Conservation (phyloP, 2,329 filamentous ascomycete species). For the Fusarium stilboides region DNA sequence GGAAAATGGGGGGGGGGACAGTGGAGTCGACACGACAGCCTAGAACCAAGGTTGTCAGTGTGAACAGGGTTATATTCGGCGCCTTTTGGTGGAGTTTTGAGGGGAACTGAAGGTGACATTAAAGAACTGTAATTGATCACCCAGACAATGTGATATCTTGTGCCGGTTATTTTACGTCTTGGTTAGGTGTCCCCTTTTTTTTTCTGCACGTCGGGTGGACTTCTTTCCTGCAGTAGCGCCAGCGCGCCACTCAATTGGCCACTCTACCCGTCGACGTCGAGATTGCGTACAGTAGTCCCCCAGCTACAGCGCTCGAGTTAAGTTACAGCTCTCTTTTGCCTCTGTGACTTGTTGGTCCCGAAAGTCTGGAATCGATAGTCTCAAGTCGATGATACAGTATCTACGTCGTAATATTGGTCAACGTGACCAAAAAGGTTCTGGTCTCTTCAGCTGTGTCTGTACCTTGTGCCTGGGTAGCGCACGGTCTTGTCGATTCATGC, state of each 20-base stretch:
- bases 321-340: constrained; percentile 1
- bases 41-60: constrained; percentile 7
- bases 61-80: constrained; percentile 14
- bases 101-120: neutral
- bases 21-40: neutral
- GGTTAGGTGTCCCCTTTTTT: constrained; percentile 23
- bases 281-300: constrained; percentile 14
- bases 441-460: too few species aligned
- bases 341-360: constrained; percentile 3
- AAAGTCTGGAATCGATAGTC: constrained; percentile 15
- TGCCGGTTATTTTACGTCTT: neutral
- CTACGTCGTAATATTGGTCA: constrained; percentile 4
- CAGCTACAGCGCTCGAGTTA: neutral
- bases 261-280: constrained; percentile 4
- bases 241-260: constrained; percentile 21
- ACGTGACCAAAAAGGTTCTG: neutral
- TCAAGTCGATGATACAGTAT: constrained; percentile 2
- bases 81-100: neutral
- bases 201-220: constrained; percentile 13
- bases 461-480: neutral
- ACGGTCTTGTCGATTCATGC: neutral
- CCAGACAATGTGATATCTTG: too few species aligned
- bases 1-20: constrained; percentile 22
- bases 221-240: constrained; percentile 14
- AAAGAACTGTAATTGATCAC: neutral